Base-by-base conservation (phyloP, 108 stramenopile genomes). In the Skeletonema costatum region DNA sequence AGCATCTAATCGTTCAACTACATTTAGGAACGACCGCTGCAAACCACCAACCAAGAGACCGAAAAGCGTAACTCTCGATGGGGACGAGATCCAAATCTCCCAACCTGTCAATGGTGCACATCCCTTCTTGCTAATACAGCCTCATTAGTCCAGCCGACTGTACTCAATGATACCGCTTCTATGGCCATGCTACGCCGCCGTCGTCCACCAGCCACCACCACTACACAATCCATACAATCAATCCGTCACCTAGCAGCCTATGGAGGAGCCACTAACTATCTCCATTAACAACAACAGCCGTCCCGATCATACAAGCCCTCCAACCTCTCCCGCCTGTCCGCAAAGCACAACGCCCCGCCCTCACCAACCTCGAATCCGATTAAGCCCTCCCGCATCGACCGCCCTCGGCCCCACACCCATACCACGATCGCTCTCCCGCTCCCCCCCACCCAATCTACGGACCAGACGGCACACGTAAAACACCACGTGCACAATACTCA, bases 371-470 rank as follows among this genome's bases (percentile, higher is more conserved):
- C 36, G 91, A 93, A 44, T 32, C 62, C 25, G 93, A 94, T n/a
- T n/a, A n/a, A 72, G 91, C 93, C 93, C 9, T 78, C 85, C 9
- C 71, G 93, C 11, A 88, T 94, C 30, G 92, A 94, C 70, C 70
- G 87, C 90, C 13, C 76, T 96, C 29, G n/a, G n/a, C 93, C 92
- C 4, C 75, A 89, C 21, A 86, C 81, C 30, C 93, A 96, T 86
- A 91, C 93, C 21, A n/a, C n/a, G 93, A 93, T 42, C 85, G 96
- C 29, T 90, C 89, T 14, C 93, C 93, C 33, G n/a, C n/a, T 91
- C 90, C 53, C 96, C 96, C 6, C 96, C 96, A 29, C 96, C 96
- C 60, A 82, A 82, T 95, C 11, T 99, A 99, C 77, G 98, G 97
- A 21, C 70, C 92, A 35, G 91, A 96, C 71, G 99, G 99, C 7